These are phyloP conservation scores for Myriosclerotinia curreyana DNA, from an alignment of 2,329 filamentous ascomycete genomes.

Conservation along the genomic window DNA sequence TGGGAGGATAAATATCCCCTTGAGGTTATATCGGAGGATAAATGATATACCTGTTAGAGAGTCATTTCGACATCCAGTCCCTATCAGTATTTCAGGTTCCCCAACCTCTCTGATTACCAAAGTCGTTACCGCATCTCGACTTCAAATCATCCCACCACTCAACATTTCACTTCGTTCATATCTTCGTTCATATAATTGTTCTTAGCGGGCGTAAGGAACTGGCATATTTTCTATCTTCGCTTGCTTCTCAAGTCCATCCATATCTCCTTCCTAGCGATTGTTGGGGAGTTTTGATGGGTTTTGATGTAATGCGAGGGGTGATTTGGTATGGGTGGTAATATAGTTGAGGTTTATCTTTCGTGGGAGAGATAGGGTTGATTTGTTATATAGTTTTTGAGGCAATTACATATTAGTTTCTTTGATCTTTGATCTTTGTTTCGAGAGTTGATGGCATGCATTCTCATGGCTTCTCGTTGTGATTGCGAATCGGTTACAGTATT, in stretches of 20 bases:
- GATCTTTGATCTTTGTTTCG: background rate
- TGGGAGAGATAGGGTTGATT: conserved; percentile 11
- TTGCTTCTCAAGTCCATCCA: conserved; percentile 14
- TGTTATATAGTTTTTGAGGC: conserved; percentile 2
- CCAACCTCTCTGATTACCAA: background rate
- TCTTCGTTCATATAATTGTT: background rate
- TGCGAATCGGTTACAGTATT: background rate
- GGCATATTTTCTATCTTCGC: conserved; percentile 7
- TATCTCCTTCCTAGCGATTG: background rate
- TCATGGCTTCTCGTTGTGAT: background rate
- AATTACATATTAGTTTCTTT: conserved; percentile 11
- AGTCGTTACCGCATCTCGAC: background rate
- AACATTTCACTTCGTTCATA: background rate
- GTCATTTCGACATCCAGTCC: background rate
- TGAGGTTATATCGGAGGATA: background rate
- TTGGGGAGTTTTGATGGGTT: conserved; percentile 6
- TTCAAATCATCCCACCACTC: background rate
- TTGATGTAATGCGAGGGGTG: conserved; percentile 11
- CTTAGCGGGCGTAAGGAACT: conserved; percentile 18
- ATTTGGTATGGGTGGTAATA: conserved; percentile 9
- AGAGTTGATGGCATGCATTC: background rate
- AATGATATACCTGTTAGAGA: background rate
- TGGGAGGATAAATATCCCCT: background rate
- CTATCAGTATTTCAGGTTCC: background rate
- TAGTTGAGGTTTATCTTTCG: conserved; percentile 15